phyloP scores from a whole-genome alignment of 2,329 filamentous ascomycete genomes.

The Hypomyces perniciosus region DNA sequence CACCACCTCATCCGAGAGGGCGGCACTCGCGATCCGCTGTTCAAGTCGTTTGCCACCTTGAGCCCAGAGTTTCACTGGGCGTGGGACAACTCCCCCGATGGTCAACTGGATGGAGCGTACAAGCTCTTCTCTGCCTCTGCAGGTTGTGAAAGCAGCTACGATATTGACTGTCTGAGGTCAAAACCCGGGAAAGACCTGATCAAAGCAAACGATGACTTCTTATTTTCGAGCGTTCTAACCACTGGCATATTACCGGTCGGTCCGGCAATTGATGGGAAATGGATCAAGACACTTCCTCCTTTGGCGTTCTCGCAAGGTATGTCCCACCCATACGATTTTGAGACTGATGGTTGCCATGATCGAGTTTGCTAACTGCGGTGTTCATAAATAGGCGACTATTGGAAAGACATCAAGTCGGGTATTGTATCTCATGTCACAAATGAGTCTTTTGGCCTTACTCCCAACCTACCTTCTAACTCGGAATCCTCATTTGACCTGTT shows the following conservation, averaged over 20 bases:
- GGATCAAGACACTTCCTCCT: conserved; percentile 12
- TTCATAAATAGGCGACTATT: background rate
- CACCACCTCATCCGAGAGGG: conserved; percentile 29
- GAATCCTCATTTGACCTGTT: background rate
- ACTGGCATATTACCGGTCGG: conserved; percentile 16
- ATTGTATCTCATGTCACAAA: background rate
- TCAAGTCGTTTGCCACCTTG: conserved; percentile 18
- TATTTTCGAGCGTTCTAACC: background rate
- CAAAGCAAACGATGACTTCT: conserved; percentile 11
- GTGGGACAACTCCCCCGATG: conserved; percentile 14
- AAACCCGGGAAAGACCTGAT: background rate
- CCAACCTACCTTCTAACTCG: background rate
- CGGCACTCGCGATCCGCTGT: conserved; percentile 38
- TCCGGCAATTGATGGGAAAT: conserved; percentile 12
- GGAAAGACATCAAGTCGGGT: background rate
- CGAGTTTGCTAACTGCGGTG: no score
- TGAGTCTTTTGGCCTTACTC: background rate
- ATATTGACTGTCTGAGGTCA: conserved; percentile 10
- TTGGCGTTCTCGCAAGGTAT: conserved; percentile 9
- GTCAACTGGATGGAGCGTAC: conserved; percentile 11
- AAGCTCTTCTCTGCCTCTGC: conserved; percentile 5
- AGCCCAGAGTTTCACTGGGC: conserved; percentile 15
- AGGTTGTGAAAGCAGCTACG: conserved; percentile 3
- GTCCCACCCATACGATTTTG: background rate
- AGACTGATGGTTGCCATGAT: no score